A percentile compares a stretch with the other conserved stretches of the same genome.
Conservation (phyloP, 106 monocot genomes). For the Vanilla planifolia region DNA sequence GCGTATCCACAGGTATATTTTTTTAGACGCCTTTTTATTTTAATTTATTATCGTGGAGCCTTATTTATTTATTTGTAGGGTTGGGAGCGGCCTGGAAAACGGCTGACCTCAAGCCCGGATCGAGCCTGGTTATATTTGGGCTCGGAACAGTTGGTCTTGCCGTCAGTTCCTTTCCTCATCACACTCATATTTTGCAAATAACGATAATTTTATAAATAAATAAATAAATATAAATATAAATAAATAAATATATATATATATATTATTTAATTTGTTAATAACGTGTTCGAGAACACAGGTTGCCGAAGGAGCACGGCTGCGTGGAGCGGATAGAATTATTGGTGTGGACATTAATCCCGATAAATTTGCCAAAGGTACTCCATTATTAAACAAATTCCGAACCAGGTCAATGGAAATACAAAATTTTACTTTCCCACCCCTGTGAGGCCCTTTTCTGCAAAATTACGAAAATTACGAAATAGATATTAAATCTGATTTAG, state of each 20-base stretch:
- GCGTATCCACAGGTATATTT: slow-evolving; percentile 73
- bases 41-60: too few species aligned
- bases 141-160: slow-evolving; percentile 82
- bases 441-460: too few species aligned
- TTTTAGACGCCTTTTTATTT: too few species aligned
- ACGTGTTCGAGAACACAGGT: too few species aligned
- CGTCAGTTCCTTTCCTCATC: slow-evolving; percentile 13
- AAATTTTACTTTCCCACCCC: too few species aligned
- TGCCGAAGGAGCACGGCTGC: slow-evolving; percentile 51
- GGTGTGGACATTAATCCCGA: slow-evolving; percentile 61
- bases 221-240: too few species aligned
- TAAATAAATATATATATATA: too few species aligned
- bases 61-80: slow-evolving; percentile 18
- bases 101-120: slow-evolving; percentile 58
- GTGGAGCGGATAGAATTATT: slow-evolving; percentile 62
- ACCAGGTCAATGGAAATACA: too few species aligned
- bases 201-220: too few species aligned
- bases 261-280: too few species aligned
- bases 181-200: too few species aligned
- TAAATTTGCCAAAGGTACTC: slow-evolving; percentile 48
- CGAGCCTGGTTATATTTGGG: slow-evolving; percentile 72
- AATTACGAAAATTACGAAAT: too few species aligned
- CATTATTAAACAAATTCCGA: neutral
- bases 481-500: neutral
- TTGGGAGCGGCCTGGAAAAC: slow-evolving; percentile 93